Evolutionary conservation across 208 protist species (phyloP), one percentile per base, ranked within the genome.

Genomic region (Leishmania turanica): DNA sequence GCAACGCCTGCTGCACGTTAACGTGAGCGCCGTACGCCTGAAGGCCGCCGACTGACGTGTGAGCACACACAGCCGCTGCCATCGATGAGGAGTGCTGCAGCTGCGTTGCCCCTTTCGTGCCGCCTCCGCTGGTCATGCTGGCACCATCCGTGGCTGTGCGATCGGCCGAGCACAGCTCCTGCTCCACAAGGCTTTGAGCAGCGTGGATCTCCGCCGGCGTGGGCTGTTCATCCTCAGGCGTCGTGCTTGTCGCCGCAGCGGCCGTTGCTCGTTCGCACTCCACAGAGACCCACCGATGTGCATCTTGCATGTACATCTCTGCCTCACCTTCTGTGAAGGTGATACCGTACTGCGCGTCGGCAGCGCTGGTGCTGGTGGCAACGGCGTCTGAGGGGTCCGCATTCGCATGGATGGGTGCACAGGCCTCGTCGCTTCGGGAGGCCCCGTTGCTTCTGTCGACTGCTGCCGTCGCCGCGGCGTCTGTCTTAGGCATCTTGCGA

Each of bases 1-100:
- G 74, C 74, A 86, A 34, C 19, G 78, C 82, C 34, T 64, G 80
- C 68, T 86, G 82, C 40, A 82, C 82, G 70, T 82, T 82, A 27
- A 86, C 82, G 9, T 71, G 45, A 27, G 72, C 78, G 0, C 73
- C 72, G 74, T 86, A 86, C 45, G 31, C 77, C 17, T 74, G 72
- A n/a, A n/a, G 17, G 17, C 76, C 78, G 34, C 51, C 27, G 64
- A 65, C 64, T 4, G 56, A 69, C 58, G 76, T 71, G 72, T 79
- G 75, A 5, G 73, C 82, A 2, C 51, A 42, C 13, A 86, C 74
- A 21, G 64, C 73, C 1, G 37, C 42, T 9, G 65, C 53, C 47
- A 79, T 79, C 76, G 76, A 6, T 42, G 34, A 34, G 8, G 76
- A 37, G 74, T 11, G 54, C 53, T 42, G 34, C 17, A 37, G 56